Percentiles rank a stretch among this genome's conserved stretches.
Evolutionary conservation across 1,284 basidiomycete species (phyloP).

Genomic region (Sphaerobolus stellatus): DNA sequence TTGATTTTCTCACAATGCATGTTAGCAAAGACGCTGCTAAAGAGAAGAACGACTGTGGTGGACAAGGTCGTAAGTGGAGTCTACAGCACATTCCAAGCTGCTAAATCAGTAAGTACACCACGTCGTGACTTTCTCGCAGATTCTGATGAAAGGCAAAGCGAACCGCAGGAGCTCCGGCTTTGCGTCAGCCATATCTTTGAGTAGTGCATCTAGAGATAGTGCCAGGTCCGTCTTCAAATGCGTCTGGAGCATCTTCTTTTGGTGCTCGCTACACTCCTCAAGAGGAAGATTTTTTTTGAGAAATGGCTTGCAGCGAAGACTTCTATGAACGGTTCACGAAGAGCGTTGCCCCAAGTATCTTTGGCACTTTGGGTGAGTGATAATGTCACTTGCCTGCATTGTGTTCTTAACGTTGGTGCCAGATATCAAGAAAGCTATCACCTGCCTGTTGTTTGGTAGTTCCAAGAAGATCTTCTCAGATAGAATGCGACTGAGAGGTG

Average conservation of each 20-base stretch:
- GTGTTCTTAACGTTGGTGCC: not conserved
- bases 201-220: conserved; percentile 86
- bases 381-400: not conserved
- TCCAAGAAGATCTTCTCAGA: conserved; percentile 99
- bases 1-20: not conserved
- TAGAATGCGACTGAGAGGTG: conserved; percentile 95
- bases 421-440: conserved; percentile 99
- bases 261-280: conserved; percentile 88
- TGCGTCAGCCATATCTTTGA: conserved; percentile 93
- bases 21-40: conserved; percentile 57
- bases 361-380: conserved; percentile 80
- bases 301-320: conserved; percentile 84
- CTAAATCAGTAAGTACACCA: conserved; percentile 67
- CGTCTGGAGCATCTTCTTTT: conserved; percentile 59
- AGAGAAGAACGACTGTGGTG: conserved; percentile 88
- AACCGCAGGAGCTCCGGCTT: conserved; percentile 68
- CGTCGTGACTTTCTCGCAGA: not conserved
- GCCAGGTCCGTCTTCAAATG: conserved; percentile 69
- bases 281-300: conserved; percentile 94
- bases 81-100: conserved; percentile 91
- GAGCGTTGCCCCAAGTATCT: conserved; percentile 97
- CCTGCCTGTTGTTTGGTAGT: conserved; percentile 93
- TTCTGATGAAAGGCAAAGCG: conserved; percentile 54
- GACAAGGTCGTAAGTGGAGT: conserved; percentile 94
- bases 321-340: conserved; percentile 94